Base-by-base conservation (phyloP, 805 yeast genomes). In the Allodekkera sacchari region DNA sequence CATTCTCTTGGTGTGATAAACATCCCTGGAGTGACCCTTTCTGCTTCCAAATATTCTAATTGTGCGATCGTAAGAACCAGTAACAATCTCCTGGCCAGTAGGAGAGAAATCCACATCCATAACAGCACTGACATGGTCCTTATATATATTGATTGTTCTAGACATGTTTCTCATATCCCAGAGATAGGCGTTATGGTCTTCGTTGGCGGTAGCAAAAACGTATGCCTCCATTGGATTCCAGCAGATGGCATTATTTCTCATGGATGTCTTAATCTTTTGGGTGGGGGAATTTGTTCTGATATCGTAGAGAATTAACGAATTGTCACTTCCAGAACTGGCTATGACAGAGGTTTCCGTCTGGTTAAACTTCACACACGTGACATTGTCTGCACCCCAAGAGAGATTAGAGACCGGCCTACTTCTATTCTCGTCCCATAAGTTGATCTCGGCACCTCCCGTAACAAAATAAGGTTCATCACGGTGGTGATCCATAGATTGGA, bases 151-250 rank as follows among this genome's bases (percentile, higher is more conserved):
- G 31, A 80, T 55, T 1, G 96, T 79, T 34, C 83, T 68, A 27
- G 68, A 67, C 73, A 94, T 66, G 50, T 88, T 83, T 54, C 99
- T 70, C 96, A 94, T 89, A 60, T 92, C 99, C 75, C 95, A 94
- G 33, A 82, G 68, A 55, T 92, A 92, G 7, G 81, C 77, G 54
- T 92, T 92, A 57, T 89, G 96, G 62, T 92, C 97, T 59, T 92
- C 99, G 50, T 76, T 75, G 3, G 85, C 97, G 25, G 83, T 75
- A 12, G 88, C 96, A 61, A 92, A 89, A 51, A 82, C 77, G 61
- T 74, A 92, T 2, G 97, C 95, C 57, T 92, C 97, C 80, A 92
- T 83, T 4, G 99, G 99, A 59, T 92, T 92, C 97, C 97, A 92
- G 34, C 87, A 70, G 17, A 92, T 67, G 28, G 89, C 68, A 56